These are phyloP conservation scores for Chrysosphaeria jannelii DNA, from an alignment of 2,329 filamentous ascomycete genomes.

Conservation along the genomic window DNA sequence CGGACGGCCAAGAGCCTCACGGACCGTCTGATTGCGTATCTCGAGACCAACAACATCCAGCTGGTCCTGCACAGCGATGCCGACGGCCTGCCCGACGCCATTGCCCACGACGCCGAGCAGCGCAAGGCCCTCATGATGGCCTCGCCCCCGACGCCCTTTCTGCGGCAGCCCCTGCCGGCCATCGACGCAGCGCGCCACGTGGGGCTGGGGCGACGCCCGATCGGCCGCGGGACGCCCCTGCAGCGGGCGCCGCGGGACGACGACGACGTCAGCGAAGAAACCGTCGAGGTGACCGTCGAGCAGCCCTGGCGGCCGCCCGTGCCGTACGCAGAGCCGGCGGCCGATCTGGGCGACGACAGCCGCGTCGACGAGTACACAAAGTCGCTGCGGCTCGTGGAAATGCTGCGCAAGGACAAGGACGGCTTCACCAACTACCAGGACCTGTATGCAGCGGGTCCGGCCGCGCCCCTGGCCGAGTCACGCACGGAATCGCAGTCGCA, in stretches of 20 bases:
- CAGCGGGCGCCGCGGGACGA: no score
- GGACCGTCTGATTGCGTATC: no score
- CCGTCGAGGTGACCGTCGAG: slow-evolving; percentile 1
- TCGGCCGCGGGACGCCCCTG: no score
- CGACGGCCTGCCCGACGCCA: slow-evolving; percentile 1
- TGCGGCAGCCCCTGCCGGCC: no score
- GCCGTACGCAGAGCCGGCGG: background rate
- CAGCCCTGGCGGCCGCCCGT: background rate
- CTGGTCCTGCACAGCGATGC: background rate
- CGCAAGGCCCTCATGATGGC: no score
- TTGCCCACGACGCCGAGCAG: background rate
- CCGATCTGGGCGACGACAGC: background rate
- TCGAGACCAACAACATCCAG: no score
- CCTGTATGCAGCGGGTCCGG: no score
- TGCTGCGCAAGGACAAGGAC: no score
- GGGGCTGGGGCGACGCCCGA: no score
- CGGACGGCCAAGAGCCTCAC: slow-evolving; percentile 23
- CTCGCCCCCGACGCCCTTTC: no score
- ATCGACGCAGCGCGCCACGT: no score
- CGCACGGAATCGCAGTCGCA: slow-evolving; percentile 3
- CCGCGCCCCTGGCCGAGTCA: slow-evolving; percentile 1
- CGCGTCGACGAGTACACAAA: slow-evolving; percentile 4
- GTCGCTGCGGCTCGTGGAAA: slow-evolving; percentile 2
- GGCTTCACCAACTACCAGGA: no score
- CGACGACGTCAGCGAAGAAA: background rate